phyloP scores from a whole-genome alignment of 108 stramenopile genomes.

The Thalassiosira profunda region DNA sequence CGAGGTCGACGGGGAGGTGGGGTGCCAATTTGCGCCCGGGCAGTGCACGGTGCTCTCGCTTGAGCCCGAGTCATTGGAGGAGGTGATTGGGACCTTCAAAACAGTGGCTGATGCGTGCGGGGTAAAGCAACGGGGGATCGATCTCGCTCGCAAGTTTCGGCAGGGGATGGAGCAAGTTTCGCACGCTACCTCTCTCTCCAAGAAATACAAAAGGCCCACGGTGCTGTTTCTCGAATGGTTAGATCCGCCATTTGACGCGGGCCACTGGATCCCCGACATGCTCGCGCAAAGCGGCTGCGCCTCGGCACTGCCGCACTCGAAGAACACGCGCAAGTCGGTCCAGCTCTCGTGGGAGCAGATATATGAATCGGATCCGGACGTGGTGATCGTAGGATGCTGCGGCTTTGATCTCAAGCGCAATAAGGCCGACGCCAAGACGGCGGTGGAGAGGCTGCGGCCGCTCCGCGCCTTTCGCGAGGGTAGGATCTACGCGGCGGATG shows the following conservation, averaged over 20 bases:
- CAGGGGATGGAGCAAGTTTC: slow-evolving; percentile 27
- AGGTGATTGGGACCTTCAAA: slow-evolving; percentile 75
- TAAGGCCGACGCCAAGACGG: slow-evolving; percentile 50
- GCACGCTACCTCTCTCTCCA: not conserved
- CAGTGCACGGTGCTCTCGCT: slow-evolving; percentile 61
- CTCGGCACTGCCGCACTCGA: slow-evolving; percentile 21
- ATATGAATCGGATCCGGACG: slow-evolving; percentile 73
- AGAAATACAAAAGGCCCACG: slow-evolving; percentile 24
- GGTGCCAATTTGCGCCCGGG: slow-evolving; percentile 9
- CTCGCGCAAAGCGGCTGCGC: slow-evolving; percentile 76
- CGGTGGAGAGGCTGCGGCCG: slow-evolving; percentile 39
- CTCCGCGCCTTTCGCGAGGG: slow-evolving; percentile 59
- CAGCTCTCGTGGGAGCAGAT: slow-evolving; percentile 67
- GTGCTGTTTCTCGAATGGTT: slow-evolving; percentile 93
- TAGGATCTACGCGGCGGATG: slow-evolving; percentile 80
- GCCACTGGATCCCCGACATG: slow-evolving; percentile 95
- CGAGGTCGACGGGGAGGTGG: slow-evolving; percentile 47
- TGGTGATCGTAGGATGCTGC: slow-evolving; percentile 88
- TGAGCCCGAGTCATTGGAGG: slow-evolving; percentile 71
- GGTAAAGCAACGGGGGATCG: slow-evolving; percentile 54
- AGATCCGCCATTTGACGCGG: slow-evolving; percentile 90
- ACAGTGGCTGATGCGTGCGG: slow-evolving; percentile 66
- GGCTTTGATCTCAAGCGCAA: slow-evolving; percentile 92
- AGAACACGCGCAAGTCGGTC: slow-evolving; percentile 51
- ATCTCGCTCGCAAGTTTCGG: slow-evolving; percentile 45